These are phyloP conservation scores for Apiotrichum montevideense DNA, from an alignment of 1,284 basidiomycete species.

Conservation along the genomic window DNA sequence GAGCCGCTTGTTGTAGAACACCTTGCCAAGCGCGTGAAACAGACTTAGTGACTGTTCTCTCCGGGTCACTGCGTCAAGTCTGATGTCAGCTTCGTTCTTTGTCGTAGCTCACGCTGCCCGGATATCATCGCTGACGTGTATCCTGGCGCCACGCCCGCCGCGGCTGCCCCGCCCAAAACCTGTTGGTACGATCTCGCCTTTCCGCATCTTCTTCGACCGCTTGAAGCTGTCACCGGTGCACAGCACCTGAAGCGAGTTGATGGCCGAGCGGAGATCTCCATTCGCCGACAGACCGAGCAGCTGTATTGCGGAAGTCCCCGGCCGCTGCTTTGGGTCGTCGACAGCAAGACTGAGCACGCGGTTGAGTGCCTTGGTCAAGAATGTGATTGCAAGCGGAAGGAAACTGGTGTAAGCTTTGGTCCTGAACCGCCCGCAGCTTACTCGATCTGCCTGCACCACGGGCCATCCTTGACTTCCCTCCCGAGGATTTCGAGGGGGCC, in stretches of 20 bases:
- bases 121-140: constrained; percentile 41
- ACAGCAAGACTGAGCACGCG: constrained; percentile 56
- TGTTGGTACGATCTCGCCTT: constrained; percentile 11
- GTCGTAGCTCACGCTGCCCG: constrained; percentile 41
- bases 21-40: constrained; percentile 88
- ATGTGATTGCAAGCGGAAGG: constrained; percentile 81
- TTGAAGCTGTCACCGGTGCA: constrained; percentile 18
- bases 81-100: constrained; percentile 14
- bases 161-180: constrained; percentile 15
- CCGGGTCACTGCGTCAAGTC: constrained; percentile 64
- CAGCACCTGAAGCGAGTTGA: constrained; percentile 84
- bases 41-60: constrained; percentile 79
- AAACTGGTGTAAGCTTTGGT: constrained; percentile 54
- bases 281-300: constrained; percentile 69
- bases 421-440: constrained; percentile 43
- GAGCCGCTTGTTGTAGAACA: constrained; percentile 86
- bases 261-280: constrained; percentile 86
- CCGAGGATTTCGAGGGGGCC: constrained; percentile 48
- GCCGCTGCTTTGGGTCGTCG: constrained; percentile 36
- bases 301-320: constrained; percentile 63
- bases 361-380: constrained; percentile 72
- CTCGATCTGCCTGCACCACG: constrained; percentile 65
- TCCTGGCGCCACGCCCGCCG: constrained; percentile 33
- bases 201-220: constrained; percentile 14
- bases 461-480: constrained; percentile 61